Base-by-base conservation (phyloP, 306 rosid species). In the Vachellia pachyceras region DNA sequence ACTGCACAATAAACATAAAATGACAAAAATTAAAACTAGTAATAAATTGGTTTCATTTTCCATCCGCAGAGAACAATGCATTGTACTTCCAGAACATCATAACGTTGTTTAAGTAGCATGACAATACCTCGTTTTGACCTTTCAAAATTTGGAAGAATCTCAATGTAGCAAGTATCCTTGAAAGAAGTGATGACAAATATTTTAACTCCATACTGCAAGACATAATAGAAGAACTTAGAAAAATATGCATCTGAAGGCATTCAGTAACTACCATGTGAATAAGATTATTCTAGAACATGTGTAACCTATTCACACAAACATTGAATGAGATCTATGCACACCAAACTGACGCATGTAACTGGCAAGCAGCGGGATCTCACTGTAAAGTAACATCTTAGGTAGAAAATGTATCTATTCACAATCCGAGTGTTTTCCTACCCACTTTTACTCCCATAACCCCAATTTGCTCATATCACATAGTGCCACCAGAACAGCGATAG, bases 141-240 rank as follows among this genome's bases (percentile, higher is more conserved):
- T 39, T 67, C 72, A 67, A 39, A 67, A 67, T 67, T 67, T 17
- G 72, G 72, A 67, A 67, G 47, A 67, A 67, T 67, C 72, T 67
- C 72, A 67, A 67, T 67, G 72, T 67, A 67, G 72, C 72, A 67
- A 18, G 72, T 67, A 42, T 67, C 72, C 72, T 67, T 67, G 72
- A 67, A 67, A 39, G 72, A 67, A 17, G 72, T 67, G 46, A 67
- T 67, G 46, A 67, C 72, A 67, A 67, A 67, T 67, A 67, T 39
- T 67, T 39, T 67, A 37, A 67, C 72, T 40, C 72, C 72, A 39
- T 67, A 67, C 72, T 67, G 72, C 47, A 67, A 67, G 1, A 67
- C 47, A 67, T 17, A 4, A 42, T 67, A 7, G 9, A 67, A 67
- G 72, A 67, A 18, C 3, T 67, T 39, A 67, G 25, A 40, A 67